These are phyloP conservation scores for Monosporozyma solicola DNA, from an alignment of 805 yeast species.

Conservation along the genomic window DNA sequence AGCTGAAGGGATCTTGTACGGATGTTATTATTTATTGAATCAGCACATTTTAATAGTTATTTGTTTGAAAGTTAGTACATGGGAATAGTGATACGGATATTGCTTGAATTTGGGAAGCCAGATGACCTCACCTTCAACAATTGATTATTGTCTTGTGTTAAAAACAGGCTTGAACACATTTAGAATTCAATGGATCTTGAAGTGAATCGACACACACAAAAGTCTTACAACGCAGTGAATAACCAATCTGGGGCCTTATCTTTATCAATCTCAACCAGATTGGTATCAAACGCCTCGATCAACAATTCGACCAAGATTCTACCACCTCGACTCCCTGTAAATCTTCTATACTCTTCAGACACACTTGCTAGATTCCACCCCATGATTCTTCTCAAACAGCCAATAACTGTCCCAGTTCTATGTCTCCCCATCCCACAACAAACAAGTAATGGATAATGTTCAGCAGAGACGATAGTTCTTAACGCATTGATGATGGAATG, in stretches of 20 bases:
- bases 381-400: slow-evolving; percentile 84
- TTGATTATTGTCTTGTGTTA: too few species aligned
- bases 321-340: slow-evolving; percentile 89
- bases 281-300: slow-evolving; percentile 48
- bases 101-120: too few species aligned
- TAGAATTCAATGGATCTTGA: too few species aligned
- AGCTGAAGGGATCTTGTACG: neutral
- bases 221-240: slow-evolving; percentile 13
- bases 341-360: slow-evolving; percentile 87
- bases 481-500: slow-evolving; percentile 70
- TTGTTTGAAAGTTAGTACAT: too few species aligned
- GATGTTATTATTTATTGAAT: neutral
- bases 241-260: slow-evolving; percentile 28
- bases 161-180: too few species aligned
- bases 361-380: slow-evolving; percentile 96
- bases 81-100: too few species aligned
- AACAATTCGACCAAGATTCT: slow-evolving; percentile 83
- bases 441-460: slow-evolving; percentile 76
- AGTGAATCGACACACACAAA: too few species aligned
- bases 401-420: slow-evolving; percentile 93
- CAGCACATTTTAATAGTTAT: neutral
- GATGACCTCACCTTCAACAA: too few species aligned
- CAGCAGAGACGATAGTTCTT: slow-evolving; percentile 59
- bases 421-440: slow-evolving; percentile 99
- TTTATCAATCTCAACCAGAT: slow-evolving; percentile 23